Percentiles rank a stretch among this genome's conserved stretches.
Evolutionary conservation across 345 rosid species (phyloP).

Genomic region (Citrus sp.): DNA sequence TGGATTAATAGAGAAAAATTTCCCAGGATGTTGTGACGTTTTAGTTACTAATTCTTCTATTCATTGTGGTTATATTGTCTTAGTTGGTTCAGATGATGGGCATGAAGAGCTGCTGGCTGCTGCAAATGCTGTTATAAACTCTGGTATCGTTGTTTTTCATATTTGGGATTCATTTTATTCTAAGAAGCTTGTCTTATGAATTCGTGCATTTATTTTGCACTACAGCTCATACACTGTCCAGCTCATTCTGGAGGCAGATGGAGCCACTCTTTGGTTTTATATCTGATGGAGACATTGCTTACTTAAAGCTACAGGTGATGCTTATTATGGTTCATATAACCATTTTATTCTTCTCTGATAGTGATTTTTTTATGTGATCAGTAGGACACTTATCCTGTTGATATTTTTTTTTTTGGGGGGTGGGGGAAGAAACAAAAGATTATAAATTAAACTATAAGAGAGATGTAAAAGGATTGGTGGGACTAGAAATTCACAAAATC

Average conservation of each 20-base stretch:
- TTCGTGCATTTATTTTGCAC: slow-evolving; percentile 32
- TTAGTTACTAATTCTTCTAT: slow-evolving; percentile 14
- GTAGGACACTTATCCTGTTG: neutral
- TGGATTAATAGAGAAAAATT: slow-evolving; percentile 17
- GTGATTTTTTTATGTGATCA: neutral
- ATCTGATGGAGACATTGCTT: slow-evolving; percentile 60
- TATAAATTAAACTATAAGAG: no score
- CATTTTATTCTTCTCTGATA: slow-evolving; percentile 3
- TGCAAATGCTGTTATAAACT: slow-evolving; percentile 63
- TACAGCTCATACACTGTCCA: slow-evolving; percentile 56
- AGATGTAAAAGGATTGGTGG: no score
- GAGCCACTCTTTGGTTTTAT: slow-evolving; percentile 70
- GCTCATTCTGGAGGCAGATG: slow-evolving; percentile 79
- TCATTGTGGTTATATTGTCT: slow-evolving; percentile 28
- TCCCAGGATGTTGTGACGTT: slow-evolving; percentile 1
- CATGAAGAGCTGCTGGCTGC: slow-evolving; percentile 84
- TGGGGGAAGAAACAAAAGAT: no score
- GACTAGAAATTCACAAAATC: no score
- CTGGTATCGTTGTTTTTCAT: slow-evolving; percentile 40
- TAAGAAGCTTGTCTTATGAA: slow-evolving; percentile 4
- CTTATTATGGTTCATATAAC: slow-evolving; percentile 8
- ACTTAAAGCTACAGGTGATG: slow-evolving; percentile 70
- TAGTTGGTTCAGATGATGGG: slow-evolving; percentile 79
- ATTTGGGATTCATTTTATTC: slow-evolving; percentile 14
- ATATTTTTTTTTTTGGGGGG: no score